These are phyloP conservation scores for Aegilops umbellulata DNA, from an alignment of 176 grass and related monocot species.

Conservation along the genomic window DNA sequence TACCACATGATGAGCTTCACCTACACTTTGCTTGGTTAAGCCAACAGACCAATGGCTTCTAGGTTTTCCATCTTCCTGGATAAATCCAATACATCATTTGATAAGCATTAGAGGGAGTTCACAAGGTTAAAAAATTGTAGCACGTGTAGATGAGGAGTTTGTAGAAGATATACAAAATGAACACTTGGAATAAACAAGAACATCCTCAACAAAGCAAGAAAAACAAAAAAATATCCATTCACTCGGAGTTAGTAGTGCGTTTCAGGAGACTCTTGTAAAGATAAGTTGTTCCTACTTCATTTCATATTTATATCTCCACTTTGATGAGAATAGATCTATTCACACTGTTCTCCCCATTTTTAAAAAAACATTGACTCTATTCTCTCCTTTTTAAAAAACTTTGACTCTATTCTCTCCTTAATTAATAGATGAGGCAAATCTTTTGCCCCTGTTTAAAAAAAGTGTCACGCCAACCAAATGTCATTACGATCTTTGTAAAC, in stretches of 20 bases:
- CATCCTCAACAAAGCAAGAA: neutral
- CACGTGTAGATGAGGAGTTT: neutral
- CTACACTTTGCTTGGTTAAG: neutral
- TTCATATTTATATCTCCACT: neutral
- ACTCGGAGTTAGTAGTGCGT: neutral
- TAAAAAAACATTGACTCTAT: no score
- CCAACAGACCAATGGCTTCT: neutral
- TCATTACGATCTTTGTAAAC: neutral
- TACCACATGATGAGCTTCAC: neutral
- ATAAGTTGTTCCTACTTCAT: neutral
- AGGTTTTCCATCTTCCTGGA: neutral
- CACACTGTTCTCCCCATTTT: no score
- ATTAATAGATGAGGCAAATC: no score
- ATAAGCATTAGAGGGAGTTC: neutral
- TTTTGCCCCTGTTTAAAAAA: no score
- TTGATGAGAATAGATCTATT: no score
- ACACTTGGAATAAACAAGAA: neutral
- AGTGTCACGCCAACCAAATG: neutral
- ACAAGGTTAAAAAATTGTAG: neutral
- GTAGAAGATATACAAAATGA: neutral
- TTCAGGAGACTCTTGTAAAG: neutral
- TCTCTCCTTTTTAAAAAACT: no score
- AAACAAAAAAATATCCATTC: neutral
- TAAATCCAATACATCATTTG: neutral
- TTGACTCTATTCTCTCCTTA: no score